Base-by-base conservation (phyloP, 2,329 filamentous ascomycete species). In the Venturia nashicola region DNA sequence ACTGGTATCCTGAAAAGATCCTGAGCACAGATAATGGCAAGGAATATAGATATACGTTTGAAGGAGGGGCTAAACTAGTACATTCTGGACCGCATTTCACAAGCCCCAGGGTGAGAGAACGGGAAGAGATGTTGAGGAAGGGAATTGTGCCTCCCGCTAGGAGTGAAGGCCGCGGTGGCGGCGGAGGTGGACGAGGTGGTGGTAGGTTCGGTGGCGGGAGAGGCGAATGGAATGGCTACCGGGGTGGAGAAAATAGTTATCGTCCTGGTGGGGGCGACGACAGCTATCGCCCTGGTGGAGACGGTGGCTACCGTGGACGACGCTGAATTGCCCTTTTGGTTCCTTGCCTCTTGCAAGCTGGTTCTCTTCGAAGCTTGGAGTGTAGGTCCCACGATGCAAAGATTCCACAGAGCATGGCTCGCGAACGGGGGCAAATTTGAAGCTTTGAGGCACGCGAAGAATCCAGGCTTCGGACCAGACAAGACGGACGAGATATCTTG, bases 131-230 rank as follows among this genome's bases (percentile, higher is more conserved):
- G 46, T 36, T 59, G n/a, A 61, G 57, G 16, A 48, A 69, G 65
- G 67, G 68, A 34, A 64, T 66, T 6, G 59, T 65, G 7, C 62
- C 65, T 57, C 27, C 27, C 36, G 27, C 51, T n/a, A 57, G 51
- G 0, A 66, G 67, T 20, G 65, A 64, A 9, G 65, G 66, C 23
- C 65, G 67, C 7, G 65, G 66, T 39, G 34, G 66, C 32, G 34
- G 64, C 36, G 60, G 46, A 60, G 63, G 65, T 65, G 60, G 55
- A 88, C 81, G 3, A 83, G 85, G 3, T 76, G 71, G 68, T 89
- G 88, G 67, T 86, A 84, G 40, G 91, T 42, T n/a, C 27, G 85
- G 72, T 92, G 89, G 66, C 88, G 86, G 70, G 91, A 88, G 68
- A 93, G 93, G 5, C 82, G 46, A 57, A n/a, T 57, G 51, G 51